phyloP scores from a whole-genome alignment of 2,329 filamentous ascomycete species.

The Stachybotrys chlorohalonatus region DNA sequence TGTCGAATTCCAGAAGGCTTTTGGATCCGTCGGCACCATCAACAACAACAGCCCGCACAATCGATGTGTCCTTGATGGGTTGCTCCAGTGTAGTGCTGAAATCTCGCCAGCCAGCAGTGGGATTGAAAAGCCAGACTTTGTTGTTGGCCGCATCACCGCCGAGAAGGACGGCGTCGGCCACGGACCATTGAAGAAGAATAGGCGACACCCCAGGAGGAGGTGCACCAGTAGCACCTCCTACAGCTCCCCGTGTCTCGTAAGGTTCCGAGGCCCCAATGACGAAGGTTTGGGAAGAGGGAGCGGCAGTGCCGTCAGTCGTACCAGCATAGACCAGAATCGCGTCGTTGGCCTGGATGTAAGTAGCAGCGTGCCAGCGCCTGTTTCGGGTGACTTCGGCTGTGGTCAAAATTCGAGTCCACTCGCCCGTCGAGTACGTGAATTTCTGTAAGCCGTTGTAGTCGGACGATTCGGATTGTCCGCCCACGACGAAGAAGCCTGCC shows the following conservation, averaged over 20 bases:
- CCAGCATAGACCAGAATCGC: slow-evolving; percentile 77
- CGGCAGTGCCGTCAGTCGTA: slow-evolving; percentile 47
- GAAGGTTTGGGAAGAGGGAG: slow-evolving; percentile 65
- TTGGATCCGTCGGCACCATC: slow-evolving; percentile 68
- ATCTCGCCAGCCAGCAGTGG: slow-evolving; percentile 53
- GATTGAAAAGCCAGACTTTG: slow-evolving; percentile 64
- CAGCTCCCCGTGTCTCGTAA: slow-evolving; percentile 51
- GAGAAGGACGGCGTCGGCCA: slow-evolving; percentile 61
- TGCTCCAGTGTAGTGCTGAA: slow-evolving; percentile 55
- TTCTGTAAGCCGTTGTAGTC: slow-evolving; percentile 69
- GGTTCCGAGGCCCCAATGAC: slow-evolving; percentile 58
- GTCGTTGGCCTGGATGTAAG: slow-evolving; percentile 61
- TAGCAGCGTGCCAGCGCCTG: slow-evolving; percentile 64
- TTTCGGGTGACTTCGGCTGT: slow-evolving; percentile 50
- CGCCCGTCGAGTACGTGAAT: slow-evolving; percentile 43
- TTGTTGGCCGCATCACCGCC: slow-evolving; percentile 57
- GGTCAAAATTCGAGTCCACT: slow-evolving; percentile 40
- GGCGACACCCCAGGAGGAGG: slow-evolving; percentile 55
- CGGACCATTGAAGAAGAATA: slow-evolving; percentile 66
- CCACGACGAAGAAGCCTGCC: slow-evolving; percentile 70
- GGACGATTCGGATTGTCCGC: slow-evolving; percentile 49
- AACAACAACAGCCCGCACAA: slow-evolving; percentile 55
- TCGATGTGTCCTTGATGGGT: slow-evolving; percentile 46
- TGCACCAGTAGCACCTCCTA: slow-evolving; percentile 34
- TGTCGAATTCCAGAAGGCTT: slow-evolving; percentile 69